phyloP scores from a whole-genome alignment of 2,329 filamentous ascomycete species.

The Curvularia sp. region DNA sequence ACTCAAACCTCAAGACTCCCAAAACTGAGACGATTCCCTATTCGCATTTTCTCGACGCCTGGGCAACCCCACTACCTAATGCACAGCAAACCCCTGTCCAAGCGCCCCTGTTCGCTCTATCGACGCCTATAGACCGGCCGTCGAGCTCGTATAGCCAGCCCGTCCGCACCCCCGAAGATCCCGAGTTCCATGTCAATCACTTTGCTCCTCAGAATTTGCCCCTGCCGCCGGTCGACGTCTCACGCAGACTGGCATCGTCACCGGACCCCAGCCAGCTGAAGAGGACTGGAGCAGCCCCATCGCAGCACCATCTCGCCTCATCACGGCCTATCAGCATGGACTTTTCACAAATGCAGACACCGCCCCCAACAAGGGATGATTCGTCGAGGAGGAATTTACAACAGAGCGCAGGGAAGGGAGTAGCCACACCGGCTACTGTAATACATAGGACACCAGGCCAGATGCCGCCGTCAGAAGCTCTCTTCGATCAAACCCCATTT shows the following conservation, averaged over 20 bases:
- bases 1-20: constrained; percentile 54
- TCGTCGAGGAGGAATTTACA: constrained; percentile 57
- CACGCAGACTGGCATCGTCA: constrained; percentile 65
- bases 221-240: constrained; percentile 66
- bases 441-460: constrained; percentile 51
- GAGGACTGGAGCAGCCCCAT: constrained; percentile 13
- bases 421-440: constrained; percentile 49
- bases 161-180: constrained; percentile 48
- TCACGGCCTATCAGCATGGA: constrained; percentile 48
- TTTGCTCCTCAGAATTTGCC: constrained; percentile 62
- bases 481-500: constrained; percentile 50
- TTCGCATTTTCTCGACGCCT: constrained; percentile 59
- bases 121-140: constrained; percentile 46
- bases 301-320: constrained; percentile 25
- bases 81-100: constrained; percentile 52
- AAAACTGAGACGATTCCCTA: constrained; percentile 51
- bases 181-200: constrained; percentile 67
- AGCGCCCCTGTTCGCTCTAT: constrained; percentile 50
- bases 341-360: constrained; percentile 64
- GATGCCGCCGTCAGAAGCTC: constrained; percentile 32
- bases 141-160: constrained; percentile 47
- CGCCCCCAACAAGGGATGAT: constrained; percentile 64
- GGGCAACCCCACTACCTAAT: constrained; percentile 54
- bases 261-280: constrained; percentile 53
- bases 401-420: constrained; percentile 37